Conservation (phyloP, 129 eudicot genomes). For the Erigeron canadensis region DNA sequence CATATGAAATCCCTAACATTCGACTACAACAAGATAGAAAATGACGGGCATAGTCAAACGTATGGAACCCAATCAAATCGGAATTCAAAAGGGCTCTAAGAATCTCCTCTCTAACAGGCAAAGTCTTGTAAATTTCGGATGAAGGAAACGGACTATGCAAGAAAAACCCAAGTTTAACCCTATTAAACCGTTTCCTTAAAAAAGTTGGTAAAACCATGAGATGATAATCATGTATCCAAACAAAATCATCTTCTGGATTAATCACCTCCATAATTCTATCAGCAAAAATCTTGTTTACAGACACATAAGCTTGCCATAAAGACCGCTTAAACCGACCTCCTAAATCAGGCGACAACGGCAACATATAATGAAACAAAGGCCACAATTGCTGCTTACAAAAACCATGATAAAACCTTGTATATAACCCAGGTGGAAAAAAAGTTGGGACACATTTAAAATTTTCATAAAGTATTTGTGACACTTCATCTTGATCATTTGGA, state of each 20-base stretch:
- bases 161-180: slow-evolving; percentile 77
- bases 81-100: slow-evolving; percentile 72
- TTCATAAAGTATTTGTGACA: slow-evolving; percentile 62
- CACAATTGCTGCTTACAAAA: slow-evolving; percentile 81
- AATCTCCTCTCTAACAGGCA: slow-evolving; percentile 72
- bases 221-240: slow-evolving; percentile 86
- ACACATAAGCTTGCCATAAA: slow-evolving; percentile 81
- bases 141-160: slow-evolving; percentile 86
- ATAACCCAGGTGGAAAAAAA: slow-evolving; percentile 68
- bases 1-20: slow-evolving; percentile 72
- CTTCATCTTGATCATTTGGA: slow-evolving; percentile 78
- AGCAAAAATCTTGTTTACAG: slow-evolving; percentile 78
- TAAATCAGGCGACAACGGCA: slow-evolving; percentile 71
- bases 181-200: slow-evolving; percentile 67
- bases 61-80: slow-evolving; percentile 80
- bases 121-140: slow-evolving; percentile 68
- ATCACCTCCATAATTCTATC: slow-evolving; percentile 86
- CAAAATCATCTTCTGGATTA: slow-evolving; percentile 79
- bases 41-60: slow-evolving; percentile 78
- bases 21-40: slow-evolving; percentile 82
- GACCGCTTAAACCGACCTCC: slow-evolving; percentile 75
- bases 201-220: slow-evolving; percentile 77
- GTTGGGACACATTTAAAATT: slow-evolving; percentile 73
- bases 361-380: slow-evolving; percentile 83
- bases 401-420: slow-evolving; percentile 62